Evolutionary conservation across 768 basidiomycete genomes (phyloP).

Genomic region (Rhodotorula diobovata): DNA sequence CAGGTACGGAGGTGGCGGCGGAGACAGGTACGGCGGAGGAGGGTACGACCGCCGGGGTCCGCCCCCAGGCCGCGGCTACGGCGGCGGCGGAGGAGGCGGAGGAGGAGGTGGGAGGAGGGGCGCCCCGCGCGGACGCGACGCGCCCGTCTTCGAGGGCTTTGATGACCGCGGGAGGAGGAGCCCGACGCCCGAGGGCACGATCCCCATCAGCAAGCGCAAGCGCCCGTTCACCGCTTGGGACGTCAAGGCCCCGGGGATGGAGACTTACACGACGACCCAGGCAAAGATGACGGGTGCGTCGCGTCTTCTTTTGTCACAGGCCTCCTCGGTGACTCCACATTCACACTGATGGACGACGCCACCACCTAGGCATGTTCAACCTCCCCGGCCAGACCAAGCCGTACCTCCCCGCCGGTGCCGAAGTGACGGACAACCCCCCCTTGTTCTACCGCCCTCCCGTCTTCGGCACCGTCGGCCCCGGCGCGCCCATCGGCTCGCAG

Average conservation of each 20-base stretch:
- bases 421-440: conserved; percentile 51
- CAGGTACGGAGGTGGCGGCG: conserved; percentile 8
- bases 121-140: conserved; percentile 52
- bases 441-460: conserved; percentile 38
- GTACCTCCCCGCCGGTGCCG: conserved; percentile 58
- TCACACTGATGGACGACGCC: background rate
- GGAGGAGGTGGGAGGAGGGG: conserved; percentile 42
- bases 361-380: conserved; percentile 74
- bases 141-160: conserved; percentile 54
- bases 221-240: conserved; percentile 93
- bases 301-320: background rate
- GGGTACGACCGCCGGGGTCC: conserved; percentile 3
- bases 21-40: conserved; percentile 15
- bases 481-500: conserved; percentile 37
- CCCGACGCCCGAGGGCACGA: conserved; percentile 80
- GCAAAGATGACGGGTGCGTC: conserved; percentile 91
- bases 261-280: conserved; percentile 88
- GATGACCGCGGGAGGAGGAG: conserved; percentile 75
- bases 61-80: conserved; percentile 8
- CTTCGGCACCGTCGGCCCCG: conserved; percentile 53
- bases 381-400: conserved; percentile 75
- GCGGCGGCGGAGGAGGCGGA: conserved; percentile 32
- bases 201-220: conserved; percentile 76
- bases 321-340: too few relatives aligned
- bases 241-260: conserved; percentile 89